phyloP scores from a whole-genome alignment of 2,329 filamentous ascomycete genomes.

The Cryphonectria carpinicola region DNA sequence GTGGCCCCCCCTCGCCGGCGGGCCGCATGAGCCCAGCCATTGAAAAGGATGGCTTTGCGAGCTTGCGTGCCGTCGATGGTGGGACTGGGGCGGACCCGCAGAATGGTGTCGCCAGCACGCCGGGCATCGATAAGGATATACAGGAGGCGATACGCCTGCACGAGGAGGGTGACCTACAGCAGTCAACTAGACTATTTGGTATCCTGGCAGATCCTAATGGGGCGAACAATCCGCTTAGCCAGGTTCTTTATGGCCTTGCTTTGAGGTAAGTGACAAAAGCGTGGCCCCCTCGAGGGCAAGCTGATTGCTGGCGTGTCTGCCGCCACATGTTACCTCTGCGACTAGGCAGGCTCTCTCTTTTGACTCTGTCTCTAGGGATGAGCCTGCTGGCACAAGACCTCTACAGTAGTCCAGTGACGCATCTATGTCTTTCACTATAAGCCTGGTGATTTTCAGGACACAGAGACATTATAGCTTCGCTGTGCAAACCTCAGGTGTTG shows the following conservation, averaged over 20 bases:
- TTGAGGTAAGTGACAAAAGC: slow-evolving; percentile 64
- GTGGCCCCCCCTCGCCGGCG: slow-evolving; percentile 45
- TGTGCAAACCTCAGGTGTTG: background rate
- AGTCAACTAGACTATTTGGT: slow-evolving; percentile 85
- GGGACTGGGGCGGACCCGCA: slow-evolving; percentile 31
- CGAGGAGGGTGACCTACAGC: slow-evolving; percentile 77
- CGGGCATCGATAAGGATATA: slow-evolving; percentile 70
- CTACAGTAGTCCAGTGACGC: background rate
- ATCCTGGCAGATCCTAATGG: slow-evolving; percentile 80
- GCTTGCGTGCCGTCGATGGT: slow-evolving; percentile 35
- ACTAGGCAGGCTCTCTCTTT: background rate
- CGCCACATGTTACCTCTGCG: background rate
- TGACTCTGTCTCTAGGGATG: background rate
- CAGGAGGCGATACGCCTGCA: slow-evolving; percentile 96
- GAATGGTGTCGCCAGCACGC: slow-evolving; percentile 48
- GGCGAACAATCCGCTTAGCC: slow-evolving; percentile 88
- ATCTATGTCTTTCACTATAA: background rate
- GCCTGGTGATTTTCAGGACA: background rate
- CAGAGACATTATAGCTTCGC: background rate
- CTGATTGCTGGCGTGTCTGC: background rate
- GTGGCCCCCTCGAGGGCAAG: background rate
- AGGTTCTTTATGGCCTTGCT: slow-evolving; percentile 94
- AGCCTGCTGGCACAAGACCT: background rate
- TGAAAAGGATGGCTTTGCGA: slow-evolving; percentile 36
- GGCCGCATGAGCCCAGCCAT: slow-evolving; percentile 24